A percentile compares a stretch with the other conserved stretches of the same genome.
Conservation (phyloP, 495 filamentous ascomycete genomes). For the Neurospora sp. region DNA sequence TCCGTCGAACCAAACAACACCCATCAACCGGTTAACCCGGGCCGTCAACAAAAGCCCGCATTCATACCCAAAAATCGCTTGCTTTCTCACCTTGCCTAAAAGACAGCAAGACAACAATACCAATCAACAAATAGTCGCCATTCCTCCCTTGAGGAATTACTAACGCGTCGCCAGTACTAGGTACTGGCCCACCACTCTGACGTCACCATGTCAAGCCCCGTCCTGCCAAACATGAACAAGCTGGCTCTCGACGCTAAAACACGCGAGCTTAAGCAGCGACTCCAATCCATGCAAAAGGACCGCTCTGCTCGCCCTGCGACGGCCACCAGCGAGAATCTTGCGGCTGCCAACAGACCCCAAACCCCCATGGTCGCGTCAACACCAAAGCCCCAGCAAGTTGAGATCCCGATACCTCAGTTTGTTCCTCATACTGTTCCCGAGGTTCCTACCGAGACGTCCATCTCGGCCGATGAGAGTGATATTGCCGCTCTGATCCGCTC, state of each 20-base stretch:
- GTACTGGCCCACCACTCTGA: background rate
- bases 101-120: background rate
- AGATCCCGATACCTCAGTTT: background rate
- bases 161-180: background rate
- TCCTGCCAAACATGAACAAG: background rate
- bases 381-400: background rate
- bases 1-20: background rate
- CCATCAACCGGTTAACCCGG: background rate
- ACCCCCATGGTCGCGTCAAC: background rate
- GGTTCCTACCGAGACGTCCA: constrained; percentile 2
- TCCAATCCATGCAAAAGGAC: background rate
- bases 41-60: background rate
- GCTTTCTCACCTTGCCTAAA: background rate
- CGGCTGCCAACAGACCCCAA: background rate
- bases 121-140: background rate
- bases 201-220: background rate
- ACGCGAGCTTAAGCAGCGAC: background rate
- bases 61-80: background rate
- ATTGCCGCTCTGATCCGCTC: constrained; percentile 18
- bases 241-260: background rate
- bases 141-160: background rate
- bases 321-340: background rate
- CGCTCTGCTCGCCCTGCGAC: background rate
- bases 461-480: constrained; percentile 15
- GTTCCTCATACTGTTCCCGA: background rate